Conservation (phyloP, 176 grass and related monocot genomes). For the Poa pratensis region DNA sequence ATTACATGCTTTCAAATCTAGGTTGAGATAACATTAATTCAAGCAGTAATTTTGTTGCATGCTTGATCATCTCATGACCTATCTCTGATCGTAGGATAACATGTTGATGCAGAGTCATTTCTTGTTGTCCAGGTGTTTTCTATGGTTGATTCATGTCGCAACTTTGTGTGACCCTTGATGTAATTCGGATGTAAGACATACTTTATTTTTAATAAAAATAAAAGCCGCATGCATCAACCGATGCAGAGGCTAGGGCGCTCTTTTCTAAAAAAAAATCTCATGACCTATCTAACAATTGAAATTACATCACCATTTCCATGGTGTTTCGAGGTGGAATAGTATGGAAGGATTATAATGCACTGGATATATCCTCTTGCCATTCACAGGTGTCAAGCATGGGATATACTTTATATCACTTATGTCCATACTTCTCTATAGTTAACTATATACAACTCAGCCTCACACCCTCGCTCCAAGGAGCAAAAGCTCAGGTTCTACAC, state of each 20-base stretch:
- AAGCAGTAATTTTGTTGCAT: not conserved
- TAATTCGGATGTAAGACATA: no score
- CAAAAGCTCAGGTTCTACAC: not conserved
- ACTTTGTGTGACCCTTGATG: no score
- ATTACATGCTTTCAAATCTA: not conserved
- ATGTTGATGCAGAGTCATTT: no score
- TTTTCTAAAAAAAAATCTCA: no score
- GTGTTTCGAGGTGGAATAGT: not conserved
- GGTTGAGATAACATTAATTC: not conserved
- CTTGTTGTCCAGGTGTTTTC: no score
- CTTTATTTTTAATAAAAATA: no score
- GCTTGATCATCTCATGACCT: not conserved
- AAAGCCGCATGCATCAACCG: no score
- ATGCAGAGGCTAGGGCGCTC: no score
- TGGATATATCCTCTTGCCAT: not conserved
- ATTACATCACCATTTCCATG: not conserved
- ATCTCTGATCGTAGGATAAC: no score
- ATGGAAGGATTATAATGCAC: not conserved
- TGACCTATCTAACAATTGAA: not conserved
- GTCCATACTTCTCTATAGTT: not conserved
- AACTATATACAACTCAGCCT: not conserved
- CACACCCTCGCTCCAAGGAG: not conserved
- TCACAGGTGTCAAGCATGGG: not conserved
- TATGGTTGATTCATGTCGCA: no score
- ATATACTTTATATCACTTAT: slow-evolving; percentile 2